phyloP scores from a whole-genome alignment of 2,329 filamentous ascomycete genomes.

The Talaromyces sp. region DNA sequence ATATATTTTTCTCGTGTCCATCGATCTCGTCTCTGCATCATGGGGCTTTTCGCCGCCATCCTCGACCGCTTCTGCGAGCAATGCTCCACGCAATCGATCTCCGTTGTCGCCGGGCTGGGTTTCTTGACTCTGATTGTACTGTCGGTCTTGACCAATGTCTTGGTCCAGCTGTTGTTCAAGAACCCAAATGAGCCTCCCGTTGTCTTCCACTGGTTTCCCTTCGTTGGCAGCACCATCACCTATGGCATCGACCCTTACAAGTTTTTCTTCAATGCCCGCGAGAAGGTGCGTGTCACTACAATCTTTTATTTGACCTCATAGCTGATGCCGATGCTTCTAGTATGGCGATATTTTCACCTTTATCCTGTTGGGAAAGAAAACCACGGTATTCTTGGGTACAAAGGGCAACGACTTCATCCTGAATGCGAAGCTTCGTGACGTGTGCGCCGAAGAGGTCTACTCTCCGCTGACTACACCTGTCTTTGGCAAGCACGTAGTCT shows the following conservation, averaged over 20 bases:
- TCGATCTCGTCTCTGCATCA: conserved; percentile 22
- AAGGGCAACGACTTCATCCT: conserved; percentile 88
- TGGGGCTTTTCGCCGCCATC: conserved; percentile 49
- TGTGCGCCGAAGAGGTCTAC: conserved; percentile 89
- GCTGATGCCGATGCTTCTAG: conserved; percentile 35
- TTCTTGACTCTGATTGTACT: conserved; percentile 47
- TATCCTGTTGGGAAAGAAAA: conserved; percentile 79
- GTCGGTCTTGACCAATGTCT: conserved; percentile 70
- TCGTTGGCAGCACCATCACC: conserved; percentile 84
- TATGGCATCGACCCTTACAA: conserved; percentile 82
- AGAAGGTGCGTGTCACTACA: conserved; percentile 56
- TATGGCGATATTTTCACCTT: conserved; percentile 91
- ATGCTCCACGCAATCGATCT: conserved; percentile 43
- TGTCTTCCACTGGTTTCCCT: conserved; percentile 60
- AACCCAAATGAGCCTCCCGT: conserved; percentile 72
- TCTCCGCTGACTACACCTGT: conserved; percentile 64
- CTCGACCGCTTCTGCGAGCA: conserved; percentile 41
- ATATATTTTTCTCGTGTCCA: background rate
- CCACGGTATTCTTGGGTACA: conserved; percentile 76
- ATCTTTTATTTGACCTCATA: background rate
- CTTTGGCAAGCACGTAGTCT: conserved; percentile 81
- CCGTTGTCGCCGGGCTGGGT: conserved; percentile 41
- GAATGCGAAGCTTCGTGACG: conserved; percentile 85
- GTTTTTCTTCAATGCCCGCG: conserved; percentile 60
- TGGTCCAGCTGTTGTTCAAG: conserved; percentile 72